Base-by-base conservation (phyloP, 176 grass and related monocot genomes). In the Poa pratensis region DNA sequence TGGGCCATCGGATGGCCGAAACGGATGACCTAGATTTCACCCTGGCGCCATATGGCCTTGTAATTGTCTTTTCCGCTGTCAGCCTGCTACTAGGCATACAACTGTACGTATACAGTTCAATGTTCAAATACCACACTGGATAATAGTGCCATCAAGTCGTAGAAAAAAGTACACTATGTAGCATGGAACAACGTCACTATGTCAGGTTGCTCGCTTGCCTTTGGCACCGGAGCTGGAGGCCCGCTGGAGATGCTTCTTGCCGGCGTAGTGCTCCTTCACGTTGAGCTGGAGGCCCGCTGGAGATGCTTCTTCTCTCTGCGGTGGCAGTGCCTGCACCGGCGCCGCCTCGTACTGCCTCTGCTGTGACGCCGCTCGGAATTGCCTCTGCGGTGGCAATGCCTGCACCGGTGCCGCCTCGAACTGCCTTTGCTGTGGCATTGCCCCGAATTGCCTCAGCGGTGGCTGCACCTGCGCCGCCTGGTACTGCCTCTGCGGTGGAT, bases 211-310 rank as follows among this genome's bases (percentile, higher is more conserved):
- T 61, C 43, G 52, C 62, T 34, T 32, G 58, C 28, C 71, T 13
- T 76, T 64, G 82, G 27, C 42, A n/a, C 57, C 7, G 27, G 22
- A 26, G 5, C 2, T 12, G 16, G 39, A 55, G 73, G 82, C 19
- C 34, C 45, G 84, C 24, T 17, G 55, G 34, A 48, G 84, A 32
- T 86, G 79, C 15, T 65, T 58, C 84, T 74, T 86, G 19, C 84
- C 88, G 55, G 74, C 37, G 73, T 50, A 39, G 84, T 86, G 84
- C 88, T 90, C 24, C 88, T 15, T 3, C 26, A 90, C 48, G 67
- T 90, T 90, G 74, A 74, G 74, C 35, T 12, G 16, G 39, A 55
- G 73, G 82, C 19, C 34, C 45, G 84, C 24, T 17, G 55, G 34
- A 48, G 84, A 32, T 86, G 79, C 15, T 65, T 58, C 84, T 74